Base-by-base conservation (phyloP, 1,284 basidiomycete genomes). In the Cronartium quercuum region DNA sequence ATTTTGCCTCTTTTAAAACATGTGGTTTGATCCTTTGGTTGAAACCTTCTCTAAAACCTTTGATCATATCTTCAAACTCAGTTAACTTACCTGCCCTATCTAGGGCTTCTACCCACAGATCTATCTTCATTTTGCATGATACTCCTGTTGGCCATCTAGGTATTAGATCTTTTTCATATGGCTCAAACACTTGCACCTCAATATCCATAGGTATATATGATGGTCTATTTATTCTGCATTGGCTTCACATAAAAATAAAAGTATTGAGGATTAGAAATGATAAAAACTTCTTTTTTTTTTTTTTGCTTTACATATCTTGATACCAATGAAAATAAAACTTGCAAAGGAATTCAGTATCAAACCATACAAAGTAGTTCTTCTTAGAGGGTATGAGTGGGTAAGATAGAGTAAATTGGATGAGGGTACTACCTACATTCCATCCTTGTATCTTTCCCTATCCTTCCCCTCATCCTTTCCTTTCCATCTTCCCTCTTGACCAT, bases 51-150 rank as follows among this genome's bases (percentile, higher is more conserved):
- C 0, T 15, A 15, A 12, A 18, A 6, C 47, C 47, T 13, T 51
- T 21, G 10, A 51, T 7, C 24, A 13, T 1, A 15, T 51, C 18
- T 6, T 12, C 0, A 10, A 51, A 51, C 6, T 51, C 47, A 1
- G 18, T 3, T 6, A 41, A 44, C 6, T 41, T 5, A 0, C 18
- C 38, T 7, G 24, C 18, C 40, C n/a, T 42, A 6, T 18, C 10
- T 18, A 66, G 18, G 3, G 63, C 63, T 6, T 18, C 12, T 66
- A 29, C 12, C 40, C 41, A 44, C 0, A 13, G 1, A 6, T 1
- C n/a, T n/a, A 66, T 47, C 1, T 66, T 51, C 64, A 66, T 66
- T 40, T 47, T 35, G 37, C 64, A 66, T 13, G 15, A 24, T 47
- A 66, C 41, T 13, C 6, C 0, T 29, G 7, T 24, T 47, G 64